Evolutionary conservation across 129 eudicot species (phyloP), one percentile per base, ranked within the genome.

Genomic region (Lactuca sativa): DNA sequence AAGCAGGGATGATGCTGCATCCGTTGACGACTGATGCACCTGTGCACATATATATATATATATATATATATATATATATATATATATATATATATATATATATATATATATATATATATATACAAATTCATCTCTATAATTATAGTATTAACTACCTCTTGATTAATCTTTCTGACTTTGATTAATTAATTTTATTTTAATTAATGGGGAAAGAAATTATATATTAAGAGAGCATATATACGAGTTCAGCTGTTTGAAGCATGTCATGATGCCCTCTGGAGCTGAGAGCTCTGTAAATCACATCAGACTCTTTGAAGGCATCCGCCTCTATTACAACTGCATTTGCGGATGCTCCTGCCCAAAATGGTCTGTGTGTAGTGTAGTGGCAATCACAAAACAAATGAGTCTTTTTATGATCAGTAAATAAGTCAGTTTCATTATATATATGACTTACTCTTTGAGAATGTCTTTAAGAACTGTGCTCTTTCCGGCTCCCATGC

Each of bases 11-110:
- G 99, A 90, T 69, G 99, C 99, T 78, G 99, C 97, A 21, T 95
- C 97, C n/a, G 99, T 90, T 16, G 99, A 95, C 40, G 97, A 95
- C 74, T 95, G 99, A 66, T 95, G 99, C 64, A 95, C 99, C 99
- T 90, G 5, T 0, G 12, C 59, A 43, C 4, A 65, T 9, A 11
- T 41, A 34, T 3, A n/a, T n/a, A n/a, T n/a, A n/a, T n/a, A n/a
- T n/a, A n/a, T n/a, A n/a, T n/a, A n/a, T n/a, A n/a, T n/a, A n/a
- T n/a, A n/a, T n/a, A n/a, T n/a, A n/a, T n/a, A n/a, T n/a, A n/a
- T n/a, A n/a, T n/a, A n/a, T n/a, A n/a, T n/a, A n/a, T n/a, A n/a
- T n/a, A n/a, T n/a, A n/a, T n/a, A n/a, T n/a, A n/a, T n/a, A n/a
- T n/a, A n/a, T n/a, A n/a, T n/a, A n/a, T n/a, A n/a, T n/a, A n/a